Evolutionary conservation across 257 asterid species (phyloP), one percentile per base, ranked within the genome.

Genomic region (Capsicum rhomboideum): DNA sequence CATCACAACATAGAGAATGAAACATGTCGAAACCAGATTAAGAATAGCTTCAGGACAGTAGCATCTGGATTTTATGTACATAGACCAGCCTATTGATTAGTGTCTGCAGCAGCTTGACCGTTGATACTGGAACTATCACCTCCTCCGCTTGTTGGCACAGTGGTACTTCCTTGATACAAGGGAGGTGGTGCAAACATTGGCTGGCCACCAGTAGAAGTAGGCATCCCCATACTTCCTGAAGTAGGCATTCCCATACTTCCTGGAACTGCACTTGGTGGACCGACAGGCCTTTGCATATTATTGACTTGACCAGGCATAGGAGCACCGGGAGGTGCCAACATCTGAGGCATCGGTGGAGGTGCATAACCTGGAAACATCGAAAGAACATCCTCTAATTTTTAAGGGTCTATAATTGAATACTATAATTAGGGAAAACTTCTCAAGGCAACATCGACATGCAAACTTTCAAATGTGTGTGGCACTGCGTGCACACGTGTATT

Each of bases 311-410:
- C 96, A 1, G 95, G 94, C 50, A 87, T 21, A 31, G 93, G 93
- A 40, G 94, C 90, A 83, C 93, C 93, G 0, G 93, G 97, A 67
- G 98, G 98, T 61, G 92, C 89, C 81, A 86, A 14, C 97, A 93
- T 94, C 68, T 88, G 92, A 44, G 90, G 92, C 95, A 93, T 89
- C 9, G 56, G 88, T 52, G 88, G 92, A 75, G 86, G 64, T 66
- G 84, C 84, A 85, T 90, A 94, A 86, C 96, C 99, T 94, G 91
- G 86, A 40, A 59, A 58, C 53, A 64, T 78, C 34, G 40, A 6
- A 82, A 26, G 50, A 46, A 53, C 5, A 79, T 44, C 44, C 42
- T 49, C 55, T 14, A 46, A 18, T 74, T 74, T 23, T 26, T 74
- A 44, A 72, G 13, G 56, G 56, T 72, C 21, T 44, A 72, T n/a